These are phyloP conservation scores for Pythium scleroteichum DNA, from an alignment of 352 stramenopile species.

Conservation along the genomic window DNA sequence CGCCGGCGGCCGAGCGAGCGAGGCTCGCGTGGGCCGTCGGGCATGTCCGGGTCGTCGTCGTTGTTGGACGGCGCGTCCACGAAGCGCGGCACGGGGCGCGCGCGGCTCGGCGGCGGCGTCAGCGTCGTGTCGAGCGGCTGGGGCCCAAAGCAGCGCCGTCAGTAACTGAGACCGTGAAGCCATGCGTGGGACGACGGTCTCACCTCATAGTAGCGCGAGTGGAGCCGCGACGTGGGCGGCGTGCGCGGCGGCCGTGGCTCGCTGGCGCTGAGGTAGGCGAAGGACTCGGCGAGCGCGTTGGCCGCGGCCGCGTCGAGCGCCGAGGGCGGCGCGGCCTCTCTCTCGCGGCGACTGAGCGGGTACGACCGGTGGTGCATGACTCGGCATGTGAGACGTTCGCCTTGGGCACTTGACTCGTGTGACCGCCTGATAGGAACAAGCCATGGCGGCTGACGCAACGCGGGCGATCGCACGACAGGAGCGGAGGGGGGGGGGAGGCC, in stretches of 20 bases:
- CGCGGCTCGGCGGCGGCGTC: neutral
- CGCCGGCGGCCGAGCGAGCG: neutral
- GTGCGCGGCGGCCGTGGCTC: conserved; percentile 23
- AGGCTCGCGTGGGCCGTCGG: neutral
- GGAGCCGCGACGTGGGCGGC: conserved; percentile 17
- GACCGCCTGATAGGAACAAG: no score
- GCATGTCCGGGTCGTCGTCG: neutral
- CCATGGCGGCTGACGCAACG: no score
- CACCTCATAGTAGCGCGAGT: conserved; percentile 24
- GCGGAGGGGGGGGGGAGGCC: no score
- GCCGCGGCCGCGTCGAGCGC: conserved; percentile 8
- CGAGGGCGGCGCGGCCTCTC: conserved; percentile 4
- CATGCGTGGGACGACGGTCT: neutral
- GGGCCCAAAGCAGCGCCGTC: neutral
- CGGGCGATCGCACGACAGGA: no score
- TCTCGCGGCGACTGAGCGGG: conserved; percentile 18
- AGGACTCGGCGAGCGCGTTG: conserved; percentile 21
- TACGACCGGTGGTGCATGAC: conserved; percentile 22
- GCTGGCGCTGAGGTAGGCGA: conserved; percentile 24
- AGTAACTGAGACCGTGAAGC: neutral
- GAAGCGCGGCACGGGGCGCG: conserved; percentile 5
- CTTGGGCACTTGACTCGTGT: no score
- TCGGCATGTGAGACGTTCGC: conserved; percentile 14
- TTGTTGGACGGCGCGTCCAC: conserved; percentile 2
- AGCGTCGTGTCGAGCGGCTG: neutral